These are phyloP conservation scores for Aspergillus novoparasiticus DNA, from an alignment of 2,329 filamentous ascomycete species.

Conservation along the genomic window DNA sequence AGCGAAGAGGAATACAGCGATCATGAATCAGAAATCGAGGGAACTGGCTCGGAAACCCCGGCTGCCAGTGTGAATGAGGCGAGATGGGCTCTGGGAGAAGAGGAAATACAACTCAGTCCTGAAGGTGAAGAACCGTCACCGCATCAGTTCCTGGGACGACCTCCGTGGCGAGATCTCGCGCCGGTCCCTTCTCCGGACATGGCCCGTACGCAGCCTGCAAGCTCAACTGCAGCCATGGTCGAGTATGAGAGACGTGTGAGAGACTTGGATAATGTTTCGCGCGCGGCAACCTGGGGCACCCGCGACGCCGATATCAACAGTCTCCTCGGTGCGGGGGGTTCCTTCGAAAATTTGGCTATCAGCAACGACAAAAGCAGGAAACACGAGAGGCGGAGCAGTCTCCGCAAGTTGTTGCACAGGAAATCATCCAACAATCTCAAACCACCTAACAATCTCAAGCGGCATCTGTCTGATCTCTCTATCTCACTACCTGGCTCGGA, in stretches of 20 bases:
- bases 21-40: slow-evolving; percentile 26
- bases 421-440: slow-evolving; percentile 41
- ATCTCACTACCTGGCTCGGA: slow-evolving; percentile 33
- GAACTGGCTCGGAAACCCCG: slow-evolving; percentile 30
- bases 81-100: slow-evolving; percentile 23
- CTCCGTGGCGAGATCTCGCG: slow-evolving; percentile 54
- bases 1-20: slow-evolving; percentile 41
- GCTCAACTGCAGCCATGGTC: slow-evolving; percentile 58
- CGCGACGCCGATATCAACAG: slow-evolving; percentile 54
- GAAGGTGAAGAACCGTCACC: slow-evolving; percentile 36
- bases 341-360: slow-evolving; percentile 46
- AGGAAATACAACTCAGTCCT: slow-evolving; percentile 22
- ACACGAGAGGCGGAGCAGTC: slow-evolving; percentile 49
- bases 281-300: slow-evolving; percentile 59
- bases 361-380: slow-evolving; percentile 40
- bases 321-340: slow-evolving; percentile 47
- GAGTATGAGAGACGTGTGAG: slow-evolving; percentile 52
- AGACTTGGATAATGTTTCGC: slow-evolving; percentile 57
- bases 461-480: slow-evolving; percentile 39
- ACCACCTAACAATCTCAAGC: slow-evolving; percentile 49
- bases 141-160: slow-evolving; percentile 41
- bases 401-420: slow-evolving; percentile 47
- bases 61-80: slow-evolving; percentile 30
- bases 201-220: slow-evolving; percentile 50
- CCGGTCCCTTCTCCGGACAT: slow-evolving; percentile 32